Evolutionary conservation across 345 rosid species (phyloP).

Genomic region (Lagerstroemia speciosa): DNA sequence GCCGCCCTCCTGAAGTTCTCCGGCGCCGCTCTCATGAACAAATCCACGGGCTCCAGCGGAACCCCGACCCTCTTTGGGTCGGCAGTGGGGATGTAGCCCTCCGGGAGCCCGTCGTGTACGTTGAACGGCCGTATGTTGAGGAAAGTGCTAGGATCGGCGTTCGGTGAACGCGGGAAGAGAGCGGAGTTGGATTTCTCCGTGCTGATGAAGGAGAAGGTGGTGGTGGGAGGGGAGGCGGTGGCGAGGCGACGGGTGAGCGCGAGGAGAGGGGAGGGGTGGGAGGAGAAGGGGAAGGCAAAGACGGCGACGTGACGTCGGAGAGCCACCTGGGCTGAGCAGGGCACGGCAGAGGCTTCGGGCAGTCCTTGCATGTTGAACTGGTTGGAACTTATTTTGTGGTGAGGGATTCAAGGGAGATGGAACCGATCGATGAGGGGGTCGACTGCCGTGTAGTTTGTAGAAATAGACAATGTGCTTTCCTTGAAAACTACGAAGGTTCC

Average conservation of each 20-base stretch:
- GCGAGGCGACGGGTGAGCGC: conserved; percentile 20
- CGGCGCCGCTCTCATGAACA: conserved; percentile 29
- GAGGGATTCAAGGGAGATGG: no score
- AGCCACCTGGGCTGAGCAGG: neutral
- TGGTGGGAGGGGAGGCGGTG: conserved; percentile 9
- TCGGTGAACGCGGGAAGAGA: neutral
- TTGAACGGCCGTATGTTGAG: conserved; percentile 15
- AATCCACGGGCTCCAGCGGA: conserved; percentile 12
- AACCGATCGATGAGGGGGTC: no score
- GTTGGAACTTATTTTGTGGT: no score
- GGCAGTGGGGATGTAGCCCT: conserved; percentile 4
- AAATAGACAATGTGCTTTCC: no score
- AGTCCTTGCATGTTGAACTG: neutral
- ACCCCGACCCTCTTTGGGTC: conserved; percentile 6
- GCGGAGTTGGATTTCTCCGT: conserved; percentile 5
- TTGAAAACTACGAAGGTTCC: no score
- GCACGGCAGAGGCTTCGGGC: neutral
- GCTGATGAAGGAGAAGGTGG: conserved; percentile 15
- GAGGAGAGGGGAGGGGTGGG: conserved; percentile 28
- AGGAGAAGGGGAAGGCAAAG: conserved; percentile 26
- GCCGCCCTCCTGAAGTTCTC: conserved; percentile 18
- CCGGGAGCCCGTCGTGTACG: conserved; percentile 19
- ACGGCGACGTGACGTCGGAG: conserved; percentile 19
- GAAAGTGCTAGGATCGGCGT: neutral
- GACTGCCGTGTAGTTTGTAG: no score